These are phyloP conservation scores for Fistulinella cinereoalba DNA, from an alignment of 1,284 basidiomycete genomes.

Conservation along the genomic window DNA sequence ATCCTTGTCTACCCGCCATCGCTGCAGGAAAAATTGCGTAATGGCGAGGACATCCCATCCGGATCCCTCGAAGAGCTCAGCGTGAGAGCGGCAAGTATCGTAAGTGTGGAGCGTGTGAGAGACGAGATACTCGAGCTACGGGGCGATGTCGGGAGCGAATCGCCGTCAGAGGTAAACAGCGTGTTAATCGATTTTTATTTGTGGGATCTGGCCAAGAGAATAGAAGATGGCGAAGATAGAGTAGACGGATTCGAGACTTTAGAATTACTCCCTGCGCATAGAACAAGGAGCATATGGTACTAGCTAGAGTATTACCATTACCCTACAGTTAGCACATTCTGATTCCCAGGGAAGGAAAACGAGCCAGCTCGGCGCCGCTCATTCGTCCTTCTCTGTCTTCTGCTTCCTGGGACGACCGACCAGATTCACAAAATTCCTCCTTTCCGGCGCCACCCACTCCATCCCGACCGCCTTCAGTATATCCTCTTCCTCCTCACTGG, in stretches of 20 bases:
- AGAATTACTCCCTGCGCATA: constrained; percentile 67
- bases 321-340: constrained; percentile 11
- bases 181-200: constrained; percentile 84
- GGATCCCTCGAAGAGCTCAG: constrained; percentile 69
- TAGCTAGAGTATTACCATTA: constrained; percentile 38
- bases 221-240: constrained; percentile 58
- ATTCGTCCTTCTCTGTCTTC: constrained; percentile 2
- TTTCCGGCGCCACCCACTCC: constrained; percentile 30
- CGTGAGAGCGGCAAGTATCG: constrained; percentile 68
- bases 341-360: constrained; percentile 1
- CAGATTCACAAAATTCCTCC: constrained; percentile 24
- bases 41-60: constrained; percentile 43
- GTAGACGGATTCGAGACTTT: constrained; percentile 55
- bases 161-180: constrained; percentile 53
- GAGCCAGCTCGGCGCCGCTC: constrained; percentile 4
- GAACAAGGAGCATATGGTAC: constrained; percentile 83
- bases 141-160: constrained; percentile 9
- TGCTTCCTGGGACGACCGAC: constrained; percentile 5
- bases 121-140: constrained; percentile 35
- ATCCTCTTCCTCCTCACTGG: constrained; percentile 25
- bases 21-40: constrained; percentile 48
- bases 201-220: constrained; percentile 79
- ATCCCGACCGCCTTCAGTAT: constrained; percentile 24
- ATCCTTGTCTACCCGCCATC: constrained; percentile 65
- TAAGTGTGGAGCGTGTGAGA: constrained; percentile 71